Evolutionary conservation across 257 asterid species (phyloP).

Genomic region (Handroanthus guayacan): DNA sequence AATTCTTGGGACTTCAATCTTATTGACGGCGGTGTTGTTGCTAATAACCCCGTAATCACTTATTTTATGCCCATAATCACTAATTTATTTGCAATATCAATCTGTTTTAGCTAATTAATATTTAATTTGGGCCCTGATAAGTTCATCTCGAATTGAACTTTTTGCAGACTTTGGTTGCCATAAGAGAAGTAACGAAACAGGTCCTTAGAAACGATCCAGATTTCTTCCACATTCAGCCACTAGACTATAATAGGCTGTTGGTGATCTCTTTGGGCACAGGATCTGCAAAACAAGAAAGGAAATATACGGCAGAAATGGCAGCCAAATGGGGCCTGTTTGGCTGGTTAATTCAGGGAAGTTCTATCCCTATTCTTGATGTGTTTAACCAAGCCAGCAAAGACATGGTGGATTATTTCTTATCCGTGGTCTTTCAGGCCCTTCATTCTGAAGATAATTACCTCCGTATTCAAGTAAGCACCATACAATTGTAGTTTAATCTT

Average conservation of each 20-base stretch:
- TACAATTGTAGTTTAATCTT: background rate
- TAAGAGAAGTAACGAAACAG: slow-evolving; percentile 57
- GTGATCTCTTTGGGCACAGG: slow-evolving; percentile 70
- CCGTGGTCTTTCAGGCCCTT: slow-evolving; percentile 48
- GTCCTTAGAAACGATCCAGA: slow-evolving; percentile 38
- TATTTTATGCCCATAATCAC: no score
- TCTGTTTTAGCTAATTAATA: background rate
- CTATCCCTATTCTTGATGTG: slow-evolving; percentile 54
- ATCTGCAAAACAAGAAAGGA: slow-evolving; percentile 46
- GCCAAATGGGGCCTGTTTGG: slow-evolving; percentile 61
- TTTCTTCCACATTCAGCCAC: slow-evolving; percentile 45
- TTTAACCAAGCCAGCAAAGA: slow-evolving; percentile 51
- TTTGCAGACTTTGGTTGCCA: slow-evolving; percentile 55
- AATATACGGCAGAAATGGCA: slow-evolving; percentile 51
- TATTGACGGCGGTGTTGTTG: slow-evolving; percentile 56
- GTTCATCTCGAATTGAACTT: background rate
- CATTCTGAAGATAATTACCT: slow-evolving; percentile 52
- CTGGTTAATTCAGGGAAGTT: slow-evolving; percentile 54
- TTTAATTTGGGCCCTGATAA: background rate
- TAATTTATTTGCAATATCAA: no score
- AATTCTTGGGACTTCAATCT: slow-evolving; percentile 64
- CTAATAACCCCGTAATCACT: no score
- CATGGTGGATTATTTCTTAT: slow-evolving; percentile 54
- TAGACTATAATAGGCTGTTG: slow-evolving; percentile 45
- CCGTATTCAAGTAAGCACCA: slow-evolving; percentile 52